Evolutionary conservation across 2,329 filamentous ascomycete genomes (phyloP).

Genomic region (Neofusicoccum sp.): DNA sequence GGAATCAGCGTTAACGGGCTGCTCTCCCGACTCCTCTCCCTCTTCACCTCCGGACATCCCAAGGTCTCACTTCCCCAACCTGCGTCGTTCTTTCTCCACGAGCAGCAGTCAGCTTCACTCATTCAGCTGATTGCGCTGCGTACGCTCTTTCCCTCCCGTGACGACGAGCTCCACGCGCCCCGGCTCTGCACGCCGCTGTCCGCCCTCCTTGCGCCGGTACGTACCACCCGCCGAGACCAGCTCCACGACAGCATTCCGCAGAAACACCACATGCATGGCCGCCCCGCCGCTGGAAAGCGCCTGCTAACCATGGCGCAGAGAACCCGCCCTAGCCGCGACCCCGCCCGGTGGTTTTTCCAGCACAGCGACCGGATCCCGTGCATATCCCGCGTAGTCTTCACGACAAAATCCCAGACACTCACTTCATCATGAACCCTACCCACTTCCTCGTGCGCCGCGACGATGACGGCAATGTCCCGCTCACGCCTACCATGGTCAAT

Average conservation of each 20-base stretch:
- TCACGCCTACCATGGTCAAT: slow-evolving; percentile 65
- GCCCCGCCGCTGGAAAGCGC: background rate
- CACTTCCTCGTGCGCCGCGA: slow-evolving; percentile 51
- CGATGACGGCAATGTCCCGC: slow-evolving; percentile 45
- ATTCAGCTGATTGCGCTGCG: slow-evolving; percentile 51
- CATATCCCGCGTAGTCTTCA: background rate
- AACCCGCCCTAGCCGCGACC: background rate
- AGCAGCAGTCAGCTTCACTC: slow-evolving; percentile 18
- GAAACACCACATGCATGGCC: background rate
- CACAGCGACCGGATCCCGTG: background rate
- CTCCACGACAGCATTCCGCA: background rate
- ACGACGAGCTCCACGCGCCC: slow-evolving; percentile 1
- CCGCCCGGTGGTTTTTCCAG: background rate
- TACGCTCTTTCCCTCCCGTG: slow-evolving; percentile 36
- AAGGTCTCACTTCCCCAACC: slow-evolving; percentile 10
- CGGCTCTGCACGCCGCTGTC: background rate
- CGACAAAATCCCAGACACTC: slow-evolving; percentile 1
- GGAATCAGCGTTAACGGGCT: background rate
- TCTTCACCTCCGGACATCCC: slow-evolving; percentile 1
- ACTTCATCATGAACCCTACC: slow-evolving; percentile 38
- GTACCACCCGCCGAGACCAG: background rate
- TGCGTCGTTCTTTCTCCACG: slow-evolving; percentile 14
- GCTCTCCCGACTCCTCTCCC: slow-evolving; percentile 1
- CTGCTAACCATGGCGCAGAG: slow-evolving; percentile 8
- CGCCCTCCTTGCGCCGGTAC: slow-evolving; percentile 17